Percentiles rank a stretch among this genome's conserved stretches.
Evolutionary conservation across 306 rosid genomes (phyloP).

Genomic region (Quercus bicolor): DNA sequence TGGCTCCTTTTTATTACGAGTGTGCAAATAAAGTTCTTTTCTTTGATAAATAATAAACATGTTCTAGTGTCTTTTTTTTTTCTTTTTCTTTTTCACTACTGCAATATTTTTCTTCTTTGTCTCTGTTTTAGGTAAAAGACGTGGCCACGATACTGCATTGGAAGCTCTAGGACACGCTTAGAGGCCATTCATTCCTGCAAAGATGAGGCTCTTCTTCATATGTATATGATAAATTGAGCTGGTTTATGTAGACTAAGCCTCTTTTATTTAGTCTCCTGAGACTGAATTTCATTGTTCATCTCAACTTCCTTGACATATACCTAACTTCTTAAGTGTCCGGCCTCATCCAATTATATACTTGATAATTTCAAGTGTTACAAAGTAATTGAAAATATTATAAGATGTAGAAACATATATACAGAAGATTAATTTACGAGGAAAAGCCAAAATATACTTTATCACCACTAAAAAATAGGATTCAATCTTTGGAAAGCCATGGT

Average conservation of each 20-base stretch:
- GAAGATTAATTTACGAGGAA: too few species aligned
- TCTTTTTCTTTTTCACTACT: conserved; percentile 38
- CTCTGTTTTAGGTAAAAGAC: conserved; percentile 83
- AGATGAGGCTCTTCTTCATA: conserved; percentile 46
- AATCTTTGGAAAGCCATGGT: too few species aligned
- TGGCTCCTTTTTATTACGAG: not conserved
- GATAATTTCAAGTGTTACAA: not conserved
- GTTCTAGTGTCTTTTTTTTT: conserved; percentile 5
- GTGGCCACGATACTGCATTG: conserved; percentile 98
- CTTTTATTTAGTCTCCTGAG: conserved; percentile 8
- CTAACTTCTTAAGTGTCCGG: not conserved
- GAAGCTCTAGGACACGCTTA: conserved; percentile 83
- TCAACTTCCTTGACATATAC: conserved; percentile 3
- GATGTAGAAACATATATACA: too few species aligned
- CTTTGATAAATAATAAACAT: conserved; percentile 8
- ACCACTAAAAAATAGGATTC: too few species aligned
- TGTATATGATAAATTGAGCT: conserved; percentile 29
- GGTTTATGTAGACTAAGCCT: conserved; percentile 29
- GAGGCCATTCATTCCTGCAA: conserved; percentile 56
- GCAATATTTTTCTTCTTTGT: conserved; percentile 37
- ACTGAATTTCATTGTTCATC: conserved; percentile 24
- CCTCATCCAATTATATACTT: not conserved
- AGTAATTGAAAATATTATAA: not conserved
- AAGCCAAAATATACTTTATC: too few species aligned
- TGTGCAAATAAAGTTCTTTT: not conserved